phyloP scores from a whole-genome alignment of 2,329 filamentous ascomycete genomes.

The Nemania abortiva region DNA sequence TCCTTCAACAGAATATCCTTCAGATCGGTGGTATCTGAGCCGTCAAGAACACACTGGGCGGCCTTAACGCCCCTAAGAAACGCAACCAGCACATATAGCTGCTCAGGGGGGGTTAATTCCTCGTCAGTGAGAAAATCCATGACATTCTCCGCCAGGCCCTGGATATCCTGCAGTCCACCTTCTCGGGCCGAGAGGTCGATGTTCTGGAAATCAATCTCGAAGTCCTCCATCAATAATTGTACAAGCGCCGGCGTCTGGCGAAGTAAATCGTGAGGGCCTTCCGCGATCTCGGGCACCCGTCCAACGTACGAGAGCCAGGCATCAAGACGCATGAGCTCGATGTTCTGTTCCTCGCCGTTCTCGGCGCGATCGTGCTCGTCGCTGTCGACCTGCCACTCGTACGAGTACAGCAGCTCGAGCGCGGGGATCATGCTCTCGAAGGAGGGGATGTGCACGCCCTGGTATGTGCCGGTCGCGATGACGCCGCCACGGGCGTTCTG shows the following conservation, averaged over 20 bases:
- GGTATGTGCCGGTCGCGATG: conserved; percentile 3
- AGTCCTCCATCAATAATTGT: conserved; percentile 18
- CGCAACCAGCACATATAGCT: conserved; percentile 26
- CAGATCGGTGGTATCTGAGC: conserved; percentile 11
- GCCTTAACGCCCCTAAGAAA: conserved; percentile 24
- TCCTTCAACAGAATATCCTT: conserved; percentile 25
- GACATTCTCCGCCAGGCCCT: conserved; percentile 21
- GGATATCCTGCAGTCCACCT: conserved; percentile 23
- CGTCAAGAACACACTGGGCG: conserved; percentile 18
- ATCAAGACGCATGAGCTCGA: conserved; percentile 24
- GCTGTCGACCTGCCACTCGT: conserved; percentile 23
- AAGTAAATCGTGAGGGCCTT: conserved; percentile 14
- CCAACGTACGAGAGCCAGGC: conserved; percentile 25
- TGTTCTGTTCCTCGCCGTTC: conserved; percentile 13
- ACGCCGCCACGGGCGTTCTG: conserved; percentile 24
- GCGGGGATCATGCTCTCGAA: conserved; percentile 11
- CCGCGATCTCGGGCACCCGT: conserved; percentile 13
- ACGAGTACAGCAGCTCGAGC: conserved; percentile 22
- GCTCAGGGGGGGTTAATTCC: conserved; percentile 23
- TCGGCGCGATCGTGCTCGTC: conserved; percentile 6
- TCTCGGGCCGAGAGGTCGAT: conserved; percentile 26
- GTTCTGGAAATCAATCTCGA: conserved; percentile 29
- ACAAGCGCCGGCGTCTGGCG: conserved; percentile 25
- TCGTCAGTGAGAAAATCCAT: conserved; percentile 27
- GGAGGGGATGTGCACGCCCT: background rate